Evolutionary conservation across 495 filamentous ascomycete species (phyloP).

Genomic region (Aspergillus cavernicola): DNA sequence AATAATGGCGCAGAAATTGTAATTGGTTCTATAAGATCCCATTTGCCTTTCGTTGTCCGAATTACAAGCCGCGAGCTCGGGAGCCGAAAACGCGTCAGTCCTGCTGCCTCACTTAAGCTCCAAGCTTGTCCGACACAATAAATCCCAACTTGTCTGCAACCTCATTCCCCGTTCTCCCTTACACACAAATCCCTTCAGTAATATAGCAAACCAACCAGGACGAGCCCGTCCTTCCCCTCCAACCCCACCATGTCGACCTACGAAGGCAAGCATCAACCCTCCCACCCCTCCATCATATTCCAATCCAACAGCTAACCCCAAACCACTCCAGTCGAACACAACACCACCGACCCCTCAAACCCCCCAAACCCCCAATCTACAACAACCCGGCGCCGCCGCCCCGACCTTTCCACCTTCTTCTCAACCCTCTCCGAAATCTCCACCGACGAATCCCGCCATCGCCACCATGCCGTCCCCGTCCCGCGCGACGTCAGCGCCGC

Average conservation of each 20-base stretch:
- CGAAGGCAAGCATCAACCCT: constrained; percentile 40
- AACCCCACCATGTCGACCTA: constrained; percentile 49
- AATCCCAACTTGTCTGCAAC: not conserved
- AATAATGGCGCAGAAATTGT: no score
- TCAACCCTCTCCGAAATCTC: constrained; percentile 65
- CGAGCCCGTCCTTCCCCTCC: not conserved
- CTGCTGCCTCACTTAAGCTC: not conserved
- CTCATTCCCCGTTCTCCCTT: no score
- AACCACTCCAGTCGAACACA: constrained; percentile 73
- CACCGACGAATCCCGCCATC: constrained; percentile 37
- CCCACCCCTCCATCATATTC: not conserved
- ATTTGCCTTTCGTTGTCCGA: not conserved
- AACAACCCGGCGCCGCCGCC: constrained; percentile 50
- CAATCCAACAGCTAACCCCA: constrained; percentile 4
- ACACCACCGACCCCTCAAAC: constrained; percentile 47
- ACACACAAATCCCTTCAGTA: not conserved
- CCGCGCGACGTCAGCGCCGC: constrained; percentile 67
- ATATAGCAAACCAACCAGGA: not conserved
- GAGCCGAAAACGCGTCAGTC: not conserved
- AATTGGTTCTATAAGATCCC: not conserved
- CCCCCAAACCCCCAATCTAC: not conserved
- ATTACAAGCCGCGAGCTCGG: not conserved
- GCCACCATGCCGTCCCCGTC: constrained; percentile 62
- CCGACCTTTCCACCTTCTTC: constrained; percentile 88
- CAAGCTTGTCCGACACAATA: not conserved